These are phyloP conservation scores for Calonectria henricotiae DNA, from an alignment of 2,329 filamentous ascomycete genomes.

Conservation along the genomic window DNA sequence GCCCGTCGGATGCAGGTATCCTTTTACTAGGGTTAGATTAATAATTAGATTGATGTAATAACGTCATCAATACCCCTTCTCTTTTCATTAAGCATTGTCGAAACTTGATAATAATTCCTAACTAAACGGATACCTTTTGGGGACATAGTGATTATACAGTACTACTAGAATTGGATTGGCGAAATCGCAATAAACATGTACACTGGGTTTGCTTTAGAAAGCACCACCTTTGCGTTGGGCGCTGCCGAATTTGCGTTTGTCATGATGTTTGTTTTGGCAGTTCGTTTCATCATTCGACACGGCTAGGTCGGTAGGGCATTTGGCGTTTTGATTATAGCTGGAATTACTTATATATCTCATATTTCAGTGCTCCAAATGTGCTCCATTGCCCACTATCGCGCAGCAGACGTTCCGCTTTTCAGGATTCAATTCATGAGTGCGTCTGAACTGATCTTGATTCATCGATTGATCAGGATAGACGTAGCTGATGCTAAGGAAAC, in stretches of 20 bases:
- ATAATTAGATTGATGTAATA: too few relatives aligned
- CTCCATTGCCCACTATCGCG: neutral
- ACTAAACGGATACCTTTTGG: too few relatives aligned
- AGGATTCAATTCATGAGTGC: conserved; percentile 4
- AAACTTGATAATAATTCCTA: too few relatives aligned
- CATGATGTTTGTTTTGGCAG: neutral
- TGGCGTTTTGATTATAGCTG: neutral
- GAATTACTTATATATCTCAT: neutral
- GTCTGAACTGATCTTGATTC: neutral
- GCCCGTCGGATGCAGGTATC: too few relatives aligned
- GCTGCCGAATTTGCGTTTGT: neutral
- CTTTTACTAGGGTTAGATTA: too few relatives aligned
- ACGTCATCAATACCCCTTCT: too few relatives aligned
- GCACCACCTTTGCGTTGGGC: neutral
- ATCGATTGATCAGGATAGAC: neutral
- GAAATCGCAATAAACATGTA: too few relatives aligned
- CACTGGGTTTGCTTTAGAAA: too few relatives aligned
- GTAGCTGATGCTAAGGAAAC: neutral
- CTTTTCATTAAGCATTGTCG: too few relatives aligned
- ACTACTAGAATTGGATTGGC: too few relatives aligned
- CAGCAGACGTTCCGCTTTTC: neutral
- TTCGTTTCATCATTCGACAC: neutral
- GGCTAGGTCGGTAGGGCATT: neutral
- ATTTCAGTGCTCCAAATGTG: neutral
- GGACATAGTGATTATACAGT: too few relatives aligned